These are phyloP conservation scores for Trichoderma sp. DNA, from an alignment of 2,329 filamentous ascomycete species.

Conservation along the genomic window DNA sequence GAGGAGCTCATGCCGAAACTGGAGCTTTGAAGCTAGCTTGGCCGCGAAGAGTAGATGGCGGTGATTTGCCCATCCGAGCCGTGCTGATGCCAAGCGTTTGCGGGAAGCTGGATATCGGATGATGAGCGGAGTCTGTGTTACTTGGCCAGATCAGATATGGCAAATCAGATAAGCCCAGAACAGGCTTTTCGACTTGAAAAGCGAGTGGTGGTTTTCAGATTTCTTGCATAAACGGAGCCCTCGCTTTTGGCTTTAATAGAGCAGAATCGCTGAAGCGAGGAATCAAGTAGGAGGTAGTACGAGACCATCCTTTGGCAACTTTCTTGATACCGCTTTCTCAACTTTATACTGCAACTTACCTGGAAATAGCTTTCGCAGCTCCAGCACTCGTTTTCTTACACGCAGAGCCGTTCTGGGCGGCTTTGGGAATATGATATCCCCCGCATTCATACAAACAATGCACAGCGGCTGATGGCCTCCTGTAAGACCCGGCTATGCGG, in stretches of 20 bases:
- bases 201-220: too few species aligned
- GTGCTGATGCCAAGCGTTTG: background rate
- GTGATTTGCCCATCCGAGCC: background rate
- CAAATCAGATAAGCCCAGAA: background rate
- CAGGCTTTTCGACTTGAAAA: background rate
- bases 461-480: conserved; percentile 7
- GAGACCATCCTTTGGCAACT: too few species aligned
- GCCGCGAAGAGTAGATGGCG: background rate
- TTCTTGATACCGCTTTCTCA: background rate
- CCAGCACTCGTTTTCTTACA: background rate
- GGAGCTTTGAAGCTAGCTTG: background rate
- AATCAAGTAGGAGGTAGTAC: too few species aligned
- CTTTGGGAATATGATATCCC: background rate
- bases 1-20: background rate
- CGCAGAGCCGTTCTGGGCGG: background rate
- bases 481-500: conserved; percentile 13
- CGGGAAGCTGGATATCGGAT: background rate
- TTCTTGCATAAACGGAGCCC: background rate
- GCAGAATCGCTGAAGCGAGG: background rate
- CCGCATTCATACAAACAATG: conserved; percentile 9
- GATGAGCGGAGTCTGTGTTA: background rate
- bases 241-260: background rate
- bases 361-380: too few species aligned
- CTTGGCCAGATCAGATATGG: background rate
- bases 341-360: background rate